A percentile compares a stretch with the other conserved stretches of the same genome.
Evolutionary conservation across 1,139 yeast genomes (phyloP).

Genomic region (Blastobotrys indianensis): DNA sequence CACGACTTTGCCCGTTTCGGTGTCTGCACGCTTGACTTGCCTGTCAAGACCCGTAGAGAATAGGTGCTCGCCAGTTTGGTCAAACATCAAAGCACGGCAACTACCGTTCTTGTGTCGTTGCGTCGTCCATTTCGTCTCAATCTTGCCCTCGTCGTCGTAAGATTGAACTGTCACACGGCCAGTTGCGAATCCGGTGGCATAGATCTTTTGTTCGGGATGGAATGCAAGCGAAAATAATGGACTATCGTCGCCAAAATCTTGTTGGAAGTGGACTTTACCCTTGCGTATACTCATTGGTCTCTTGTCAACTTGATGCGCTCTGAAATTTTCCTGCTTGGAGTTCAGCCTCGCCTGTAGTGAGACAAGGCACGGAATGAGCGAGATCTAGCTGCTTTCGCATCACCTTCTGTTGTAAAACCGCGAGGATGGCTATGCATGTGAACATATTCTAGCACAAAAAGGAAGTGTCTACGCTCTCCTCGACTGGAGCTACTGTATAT

Average conservation of each 20-base stretch:
- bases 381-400: too few species aligned
- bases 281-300: conserved; percentile 4
- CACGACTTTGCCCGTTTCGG: conserved; percentile 71
- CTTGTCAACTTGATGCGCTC: neutral
- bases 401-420: too few species aligned
- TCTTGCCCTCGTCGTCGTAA: conserved; percentile 35
- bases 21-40: conserved; percentile 65
- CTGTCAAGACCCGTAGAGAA: conserved; percentile 78
- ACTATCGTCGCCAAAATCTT: conserved; percentile 31
- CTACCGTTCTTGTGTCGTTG: conserved; percentile 80
- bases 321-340: neutral
- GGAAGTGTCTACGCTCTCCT: too few species aligned
- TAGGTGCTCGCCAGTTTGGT: conserved; percentile 52
- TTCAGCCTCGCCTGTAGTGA: neutral
- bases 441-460: too few species aligned
- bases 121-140: conserved; percentile 64
- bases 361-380: too few species aligned
- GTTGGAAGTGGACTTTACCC: conserved; percentile 19
- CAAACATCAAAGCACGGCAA: conserved; percentile 69
- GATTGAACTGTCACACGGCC: conserved; percentile 54
- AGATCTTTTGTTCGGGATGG: conserved; percentile 65
- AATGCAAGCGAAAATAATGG: conserved; percentile 75
- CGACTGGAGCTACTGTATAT: too few species aligned
- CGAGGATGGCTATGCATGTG: too few species aligned
- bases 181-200: conserved; percentile 69